phyloP scores from a whole-genome alignment of 2,329 filamentous ascomycete genomes.

The Alternaria gansuensis region DNA sequence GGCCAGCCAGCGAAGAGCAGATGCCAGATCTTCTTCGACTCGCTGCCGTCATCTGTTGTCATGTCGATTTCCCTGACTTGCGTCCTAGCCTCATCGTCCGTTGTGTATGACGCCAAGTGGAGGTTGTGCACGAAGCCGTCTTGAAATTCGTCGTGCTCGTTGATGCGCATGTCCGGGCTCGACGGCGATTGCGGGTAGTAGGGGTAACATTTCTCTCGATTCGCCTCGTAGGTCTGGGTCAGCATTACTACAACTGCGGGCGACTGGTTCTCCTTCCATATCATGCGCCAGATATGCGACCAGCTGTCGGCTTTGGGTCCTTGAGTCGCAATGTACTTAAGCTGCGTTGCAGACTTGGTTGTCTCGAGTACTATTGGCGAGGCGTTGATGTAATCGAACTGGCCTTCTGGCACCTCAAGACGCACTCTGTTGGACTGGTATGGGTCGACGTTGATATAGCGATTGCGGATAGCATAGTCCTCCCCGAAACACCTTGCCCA shows the following conservation, averaged over 20 bases:
- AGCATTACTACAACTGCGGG: constrained; percentile 89
- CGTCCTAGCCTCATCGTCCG: constrained; percentile 66
- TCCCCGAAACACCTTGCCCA: constrained; percentile 68
- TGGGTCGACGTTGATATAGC: constrained; percentile 89
- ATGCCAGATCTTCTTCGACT: constrained; percentile 78
- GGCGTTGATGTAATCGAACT: constrained; percentile 64
- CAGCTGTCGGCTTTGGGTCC: constrained; percentile 81
- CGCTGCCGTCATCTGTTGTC: constrained; percentile 52
- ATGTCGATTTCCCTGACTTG: constrained; percentile 78
- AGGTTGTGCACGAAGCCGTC: constrained; percentile 74
- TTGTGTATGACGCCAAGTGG: constrained; percentile 64
- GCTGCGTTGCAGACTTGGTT: constrained; percentile 52
- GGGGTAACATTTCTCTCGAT: constrained; percentile 82
- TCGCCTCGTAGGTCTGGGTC: constrained; percentile 83
- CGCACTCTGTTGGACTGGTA: constrained; percentile 87
- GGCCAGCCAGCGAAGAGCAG: constrained; percentile 89
- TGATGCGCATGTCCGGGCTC: constrained; percentile 61
- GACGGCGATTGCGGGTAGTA: constrained; percentile 74
- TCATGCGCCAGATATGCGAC: constrained; percentile 94
- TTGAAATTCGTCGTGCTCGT: constrained; percentile 70
- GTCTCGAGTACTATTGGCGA: constrained; percentile 57
- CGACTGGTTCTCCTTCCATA: constrained; percentile 78
- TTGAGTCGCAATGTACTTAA: constrained; percentile 89
- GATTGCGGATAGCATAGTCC: constrained; percentile 72
- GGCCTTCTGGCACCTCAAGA: constrained; percentile 76